phyloP scores from a whole-genome alignment of 202 grass and related monocot species.

The Panicum hallii region DNA sequence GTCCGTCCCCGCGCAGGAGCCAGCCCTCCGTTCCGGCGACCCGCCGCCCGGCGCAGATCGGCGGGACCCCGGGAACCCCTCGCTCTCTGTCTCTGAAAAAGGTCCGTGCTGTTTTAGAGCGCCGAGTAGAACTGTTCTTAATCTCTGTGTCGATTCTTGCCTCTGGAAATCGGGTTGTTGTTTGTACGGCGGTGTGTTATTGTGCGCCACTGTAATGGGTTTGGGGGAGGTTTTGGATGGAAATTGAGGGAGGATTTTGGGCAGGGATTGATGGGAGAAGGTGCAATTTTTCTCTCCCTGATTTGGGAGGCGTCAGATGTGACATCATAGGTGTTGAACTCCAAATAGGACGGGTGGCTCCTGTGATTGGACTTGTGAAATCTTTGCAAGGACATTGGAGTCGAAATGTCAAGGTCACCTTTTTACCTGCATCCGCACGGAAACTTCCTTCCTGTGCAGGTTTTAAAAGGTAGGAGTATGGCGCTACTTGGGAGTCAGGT shows the following conservation, averaged over 20 bases:
- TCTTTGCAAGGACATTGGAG: constrained; percentile 10
- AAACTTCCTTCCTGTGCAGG: constrained; percentile 1
- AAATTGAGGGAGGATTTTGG: constrained; percentile 7
- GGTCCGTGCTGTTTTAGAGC: constrained; percentile 29
- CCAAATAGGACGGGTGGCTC: background rate
- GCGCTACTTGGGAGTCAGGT: background rate
- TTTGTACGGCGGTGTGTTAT: background rate
- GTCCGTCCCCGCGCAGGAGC: background rate
- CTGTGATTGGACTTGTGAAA: background rate
- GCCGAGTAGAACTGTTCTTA: background rate
- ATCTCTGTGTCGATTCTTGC: background rate
- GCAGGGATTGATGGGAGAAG: background rate
- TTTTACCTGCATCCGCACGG: constrained; percentile 38
- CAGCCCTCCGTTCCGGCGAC: background rate
- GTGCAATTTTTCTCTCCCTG: background rate
- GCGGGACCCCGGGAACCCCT: background rate
- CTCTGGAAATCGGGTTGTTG: background rate
- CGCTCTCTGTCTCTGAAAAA: background rate
- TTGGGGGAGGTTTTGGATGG: constrained; percentile 15
- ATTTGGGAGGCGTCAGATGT: background rate
- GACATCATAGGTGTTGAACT: background rate
- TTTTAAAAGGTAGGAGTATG: background rate
- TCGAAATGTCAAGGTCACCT: background rate
- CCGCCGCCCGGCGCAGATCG: constrained; percentile 1
- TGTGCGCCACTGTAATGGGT: background rate